Evolutionary conservation across 106 monocot species (phyloP).

Genomic region (Vanilla planifolia): DNA sequence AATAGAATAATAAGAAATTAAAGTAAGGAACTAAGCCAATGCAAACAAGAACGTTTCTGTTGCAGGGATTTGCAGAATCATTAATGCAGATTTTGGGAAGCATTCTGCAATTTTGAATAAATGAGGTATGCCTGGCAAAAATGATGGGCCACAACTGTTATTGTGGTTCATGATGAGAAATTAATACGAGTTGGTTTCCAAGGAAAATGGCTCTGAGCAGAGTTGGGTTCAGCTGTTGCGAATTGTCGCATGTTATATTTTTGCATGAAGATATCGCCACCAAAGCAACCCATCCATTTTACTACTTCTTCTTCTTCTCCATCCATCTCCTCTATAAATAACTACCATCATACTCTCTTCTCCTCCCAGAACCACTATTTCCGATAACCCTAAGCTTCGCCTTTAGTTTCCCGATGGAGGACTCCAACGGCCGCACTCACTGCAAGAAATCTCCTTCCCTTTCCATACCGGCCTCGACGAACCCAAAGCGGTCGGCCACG

Average conservation of each 20-base stretch:
- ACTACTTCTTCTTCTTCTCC: no score
- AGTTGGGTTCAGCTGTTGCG: not conserved
- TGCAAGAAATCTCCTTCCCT: no score
- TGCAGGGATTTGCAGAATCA: no score
- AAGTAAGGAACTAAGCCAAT: no score
- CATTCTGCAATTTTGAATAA: no score
- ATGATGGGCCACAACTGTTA: not conserved
- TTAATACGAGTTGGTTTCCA: conserved; percentile 2
- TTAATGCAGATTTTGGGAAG: no score
- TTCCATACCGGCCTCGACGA: no score
- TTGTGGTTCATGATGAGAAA: conserved; percentile 3
- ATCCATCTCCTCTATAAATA: conserved; percentile 8
- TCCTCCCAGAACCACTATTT: no score
- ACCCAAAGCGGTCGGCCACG: not conserved
- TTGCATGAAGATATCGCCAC: no score
- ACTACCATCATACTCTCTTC: not conserved
- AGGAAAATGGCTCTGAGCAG: not conserved
- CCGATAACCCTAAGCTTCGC: not conserved
- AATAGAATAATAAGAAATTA: no score
- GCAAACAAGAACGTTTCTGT: no score
- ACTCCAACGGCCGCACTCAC: conserved; percentile 1
- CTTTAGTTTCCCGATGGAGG: not conserved
- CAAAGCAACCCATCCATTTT: not conserved
- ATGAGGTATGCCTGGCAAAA: no score
- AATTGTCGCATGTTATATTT: not conserved